Percentiles rank a stretch among this genome's conserved stretches.
These are phyloP conservation scores for Daldinia grandis DNA, from an alignment of 495 filamentous ascomycete species.

Conservation along the genomic window DNA sequence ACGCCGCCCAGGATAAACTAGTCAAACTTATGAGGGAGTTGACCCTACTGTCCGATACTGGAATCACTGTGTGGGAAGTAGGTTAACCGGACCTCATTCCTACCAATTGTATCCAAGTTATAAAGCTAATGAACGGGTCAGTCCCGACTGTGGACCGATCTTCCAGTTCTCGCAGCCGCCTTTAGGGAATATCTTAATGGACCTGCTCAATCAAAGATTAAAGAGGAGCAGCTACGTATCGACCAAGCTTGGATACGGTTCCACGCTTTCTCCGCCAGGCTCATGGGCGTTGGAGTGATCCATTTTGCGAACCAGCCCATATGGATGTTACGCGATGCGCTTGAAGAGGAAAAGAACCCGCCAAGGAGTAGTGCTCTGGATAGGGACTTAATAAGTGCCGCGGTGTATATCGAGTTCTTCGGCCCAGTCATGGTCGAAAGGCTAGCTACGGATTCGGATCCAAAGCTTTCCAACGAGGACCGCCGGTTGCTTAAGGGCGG, in stretches of 20 bases:
- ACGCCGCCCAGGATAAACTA: slow-evolving; percentile 37
- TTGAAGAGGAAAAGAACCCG: slow-evolving; percentile 22
- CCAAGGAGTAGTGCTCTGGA: slow-evolving; percentile 5
- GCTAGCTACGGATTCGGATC: slow-evolving; percentile 22
- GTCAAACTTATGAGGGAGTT: slow-evolving; percentile 37
- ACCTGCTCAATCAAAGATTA: not conserved
- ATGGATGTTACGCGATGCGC: slow-evolving; percentile 41
- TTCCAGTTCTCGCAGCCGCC: slow-evolving; percentile 32
- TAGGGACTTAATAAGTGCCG: slow-evolving; percentile 25
- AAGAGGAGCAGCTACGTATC: slow-evolving; percentile 9
- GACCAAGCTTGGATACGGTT: slow-evolving; percentile 27
- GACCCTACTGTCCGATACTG: slow-evolving; percentile 32
- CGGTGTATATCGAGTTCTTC: slow-evolving; percentile 43
- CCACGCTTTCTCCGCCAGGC: slow-evolving; percentile 39
- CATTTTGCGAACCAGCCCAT: slow-evolving; percentile 21
- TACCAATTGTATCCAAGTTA: not conserved
- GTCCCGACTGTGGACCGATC: slow-evolving; percentile 34
- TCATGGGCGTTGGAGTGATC: slow-evolving; percentile 32
- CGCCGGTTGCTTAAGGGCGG: slow-evolving; percentile 27
- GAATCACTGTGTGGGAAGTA: slow-evolving; percentile 35
- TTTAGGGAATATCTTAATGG: slow-evolving; percentile 34
- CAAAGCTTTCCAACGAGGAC: slow-evolving; percentile 21
- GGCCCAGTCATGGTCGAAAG: slow-evolving; percentile 35
- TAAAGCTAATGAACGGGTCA: slow-evolving; percentile 6
- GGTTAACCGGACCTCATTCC: not conserved